A percentile compares a stretch with the other conserved stretches of the same genome.
Evolutionary conservation across 306 rosid species (phyloP).

Genomic region (Acacia melanoxylon): DNA sequence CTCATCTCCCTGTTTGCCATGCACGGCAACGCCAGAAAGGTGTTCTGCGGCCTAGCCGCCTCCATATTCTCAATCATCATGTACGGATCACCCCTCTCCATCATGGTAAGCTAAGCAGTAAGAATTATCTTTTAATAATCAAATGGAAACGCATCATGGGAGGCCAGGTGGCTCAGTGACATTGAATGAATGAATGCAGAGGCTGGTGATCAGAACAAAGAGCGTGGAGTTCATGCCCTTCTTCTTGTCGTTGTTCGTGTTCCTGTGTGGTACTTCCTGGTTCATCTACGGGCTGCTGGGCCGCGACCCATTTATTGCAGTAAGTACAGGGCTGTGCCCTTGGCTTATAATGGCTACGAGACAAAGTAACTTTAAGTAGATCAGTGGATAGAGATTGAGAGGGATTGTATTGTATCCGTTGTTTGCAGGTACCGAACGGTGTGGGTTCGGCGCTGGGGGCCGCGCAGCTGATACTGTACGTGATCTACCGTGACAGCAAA

Average conservation of each 20-base stretch:
- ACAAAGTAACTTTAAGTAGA: neutral
- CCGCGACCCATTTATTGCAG: slow-evolving; percentile 78
- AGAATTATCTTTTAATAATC: neutral
- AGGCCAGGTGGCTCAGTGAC: neutral
- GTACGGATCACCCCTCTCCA: slow-evolving; percentile 90
- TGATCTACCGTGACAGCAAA: slow-evolving; percentile 58
- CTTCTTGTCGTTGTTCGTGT: slow-evolving; percentile 78
- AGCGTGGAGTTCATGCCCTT: slow-evolving; percentile 97
- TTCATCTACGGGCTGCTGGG: slow-evolving; percentile 81
- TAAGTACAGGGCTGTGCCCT: slow-evolving; percentile 29
- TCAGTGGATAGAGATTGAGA: neutral
- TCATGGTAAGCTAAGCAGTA: slow-evolving; percentile 56
- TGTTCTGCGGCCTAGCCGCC: slow-evolving; percentile 77
- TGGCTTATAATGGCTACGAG: neutral
- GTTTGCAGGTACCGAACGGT: slow-evolving; percentile 70
- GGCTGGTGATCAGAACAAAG: slow-evolving; percentile 70
- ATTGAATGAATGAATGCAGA: slow-evolving; percentile 42
- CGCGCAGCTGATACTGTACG: slow-evolving; percentile 68
- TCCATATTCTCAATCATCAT: slow-evolving; percentile 78
- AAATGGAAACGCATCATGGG: neutral
- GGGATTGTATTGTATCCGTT: neutral
- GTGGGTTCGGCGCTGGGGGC: slow-evolving; percentile 68
- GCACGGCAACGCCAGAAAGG: slow-evolving; percentile 51
- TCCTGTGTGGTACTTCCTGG: slow-evolving; percentile 91
- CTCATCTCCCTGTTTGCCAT: slow-evolving; percentile 72